Evolutionary conservation across 352 stramenopile genomes (phyloP), one percentile per base, ranked within the genome.

Genomic region (Pythium chondricola): DNA sequence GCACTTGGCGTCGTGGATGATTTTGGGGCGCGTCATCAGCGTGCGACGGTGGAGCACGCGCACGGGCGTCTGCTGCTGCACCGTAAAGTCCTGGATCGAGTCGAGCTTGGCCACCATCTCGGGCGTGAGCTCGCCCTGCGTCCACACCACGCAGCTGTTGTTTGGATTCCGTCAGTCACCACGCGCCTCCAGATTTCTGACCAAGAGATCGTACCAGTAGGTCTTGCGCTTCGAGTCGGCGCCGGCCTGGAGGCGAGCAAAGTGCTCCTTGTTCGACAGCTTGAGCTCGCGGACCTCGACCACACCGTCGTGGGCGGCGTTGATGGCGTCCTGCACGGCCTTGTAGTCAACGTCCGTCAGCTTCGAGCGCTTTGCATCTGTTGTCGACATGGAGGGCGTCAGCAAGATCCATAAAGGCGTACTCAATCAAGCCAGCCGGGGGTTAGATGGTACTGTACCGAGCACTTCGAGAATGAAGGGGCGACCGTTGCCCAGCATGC

Each of bases 41-140:
- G 96, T 96, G 43, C 97, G 75, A 1, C 97, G 88, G 68, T 99
- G 97, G 25, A 99, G 61, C 18, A 99, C 97, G 20, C 97, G 93
- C 13, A 99, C 64, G 0, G 97, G 97, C 27, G 97, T 99, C 52
- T 87, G 74, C 73, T 99, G 97, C 45, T 95, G 59, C 51, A 99
- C 82, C 11, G 74, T 81, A 16, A 98, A 63, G 33, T 96, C 75
- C 11, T 82, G 53, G 37, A 94, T 83, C 6, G 61, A 59, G 39
- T 93, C 73, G 20, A 98, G 71, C 47, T 83, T 93, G 7, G 76
- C 68, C 31, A 83, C 58, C 2, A 62, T 58, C 11, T 84, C 72
- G 0, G 58, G 48, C 21, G 80, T 89, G 32, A 92, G 63, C 31
- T 68, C 61, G 2, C 39, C 56, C 56, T 87, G 72, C 1, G 71